A percentile compares a stretch with the other conserved stretches of the same genome.
These are phyloP conservation scores for Stemphylium vesicarium DNA, from an alignment of 2,329 filamentous ascomycete species.

Conservation along the genomic window DNA sequence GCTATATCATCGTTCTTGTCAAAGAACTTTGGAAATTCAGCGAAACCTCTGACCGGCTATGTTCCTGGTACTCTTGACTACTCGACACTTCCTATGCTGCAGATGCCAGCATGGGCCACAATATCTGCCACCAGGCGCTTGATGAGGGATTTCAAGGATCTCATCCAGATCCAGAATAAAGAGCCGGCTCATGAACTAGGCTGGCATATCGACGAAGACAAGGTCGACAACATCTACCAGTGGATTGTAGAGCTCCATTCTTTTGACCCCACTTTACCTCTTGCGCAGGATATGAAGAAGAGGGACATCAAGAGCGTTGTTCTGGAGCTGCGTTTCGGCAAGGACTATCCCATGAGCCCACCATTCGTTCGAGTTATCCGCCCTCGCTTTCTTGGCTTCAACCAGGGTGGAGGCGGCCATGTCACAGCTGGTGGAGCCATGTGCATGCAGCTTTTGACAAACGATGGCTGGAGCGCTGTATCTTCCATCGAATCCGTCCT, in stretches of 20 bases:
- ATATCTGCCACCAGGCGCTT: slow-evolving; percentile 66
- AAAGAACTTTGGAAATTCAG: slow-evolving; percentile 31
- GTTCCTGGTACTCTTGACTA: slow-evolving; percentile 70
- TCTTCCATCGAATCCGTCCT: slow-evolving; percentile 79
- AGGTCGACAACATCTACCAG: slow-evolving; percentile 79
- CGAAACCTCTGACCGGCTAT: slow-evolving; percentile 63
- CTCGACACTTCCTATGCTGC: slow-evolving; percentile 67
- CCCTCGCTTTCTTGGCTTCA: slow-evolving; percentile 77
- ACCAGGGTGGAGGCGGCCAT: slow-evolving; percentile 79
- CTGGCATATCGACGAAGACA: slow-evolving; percentile 77
- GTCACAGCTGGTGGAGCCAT: slow-evolving; percentile 84
- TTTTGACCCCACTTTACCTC: slow-evolving; percentile 71
- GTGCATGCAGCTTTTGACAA: slow-evolving; percentile 82
- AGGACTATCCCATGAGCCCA: slow-evolving; percentile 76
- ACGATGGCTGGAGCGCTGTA: slow-evolving; percentile 78
- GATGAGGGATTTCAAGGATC: slow-evolving; percentile 66
- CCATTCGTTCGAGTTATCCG: slow-evolving; percentile 85
- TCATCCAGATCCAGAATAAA: slow-evolving; percentile 68
- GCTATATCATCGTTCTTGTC: slow-evolving; percentile 25
- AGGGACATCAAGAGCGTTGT: slow-evolving; percentile 71
- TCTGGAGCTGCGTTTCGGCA: slow-evolving; percentile 80
- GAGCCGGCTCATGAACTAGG: slow-evolving; percentile 71
- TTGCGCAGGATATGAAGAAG: slow-evolving; percentile 76
- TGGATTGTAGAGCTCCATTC: slow-evolving; percentile 92
- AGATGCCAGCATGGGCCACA: slow-evolving; percentile 70